These are phyloP conservation scores for Pestalotiopsis sp. DNA, from an alignment of 2,329 filamentous ascomycete species.

Conservation along the genomic window DNA sequence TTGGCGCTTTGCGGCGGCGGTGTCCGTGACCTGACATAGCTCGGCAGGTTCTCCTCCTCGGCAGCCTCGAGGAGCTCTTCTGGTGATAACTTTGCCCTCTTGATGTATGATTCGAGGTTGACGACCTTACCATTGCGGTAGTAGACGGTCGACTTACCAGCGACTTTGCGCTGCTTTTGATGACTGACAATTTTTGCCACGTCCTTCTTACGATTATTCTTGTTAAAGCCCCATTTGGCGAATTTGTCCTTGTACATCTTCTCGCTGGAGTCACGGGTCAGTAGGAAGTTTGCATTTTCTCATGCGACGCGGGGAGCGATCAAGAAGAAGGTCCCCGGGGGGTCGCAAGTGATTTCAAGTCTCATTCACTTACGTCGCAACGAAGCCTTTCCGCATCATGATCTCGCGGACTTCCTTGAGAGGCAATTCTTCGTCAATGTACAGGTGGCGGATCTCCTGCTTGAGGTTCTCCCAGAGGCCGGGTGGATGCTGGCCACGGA, in stretches of 20 bases:
- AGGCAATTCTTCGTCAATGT: conserved; percentile 24
- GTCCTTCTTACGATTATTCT: conserved; percentile 27
- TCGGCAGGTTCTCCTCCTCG: neutral
- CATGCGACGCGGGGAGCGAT: neutral
- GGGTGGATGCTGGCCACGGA: conserved; percentile 18
- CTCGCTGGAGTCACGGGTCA: conserved; percentile 15
- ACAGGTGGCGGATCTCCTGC: conserved; percentile 24
- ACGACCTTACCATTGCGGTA: conserved; percentile 25
- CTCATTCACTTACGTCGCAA: conserved; percentile 23
- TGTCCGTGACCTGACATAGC: conserved; percentile 1
- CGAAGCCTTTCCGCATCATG: conserved; percentile 24
- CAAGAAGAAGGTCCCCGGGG: neutral
- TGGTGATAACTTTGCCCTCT: conserved; percentile 6
- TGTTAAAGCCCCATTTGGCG: conserved; percentile 26
- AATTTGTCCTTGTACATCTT: conserved; percentile 28
- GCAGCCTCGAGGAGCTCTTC: neutral
- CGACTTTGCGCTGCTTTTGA: conserved; percentile 23
- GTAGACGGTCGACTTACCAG: conserved; percentile 24
- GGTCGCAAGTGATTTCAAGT: neutral
- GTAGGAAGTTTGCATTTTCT: neutral
- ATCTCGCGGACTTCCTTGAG: conserved; percentile 22
- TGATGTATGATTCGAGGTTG: conserved; percentile 25
- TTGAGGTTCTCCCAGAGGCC: conserved; percentile 24
- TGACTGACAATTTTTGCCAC: conserved; percentile 25
- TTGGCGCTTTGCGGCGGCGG: neutral